A percentile compares a stretch with the other conserved stretches of the same genome.
These are phyloP conservation scores for Candida wancherniae DNA, from an alignment of 805 yeast species.

Conservation along the genomic window DNA sequence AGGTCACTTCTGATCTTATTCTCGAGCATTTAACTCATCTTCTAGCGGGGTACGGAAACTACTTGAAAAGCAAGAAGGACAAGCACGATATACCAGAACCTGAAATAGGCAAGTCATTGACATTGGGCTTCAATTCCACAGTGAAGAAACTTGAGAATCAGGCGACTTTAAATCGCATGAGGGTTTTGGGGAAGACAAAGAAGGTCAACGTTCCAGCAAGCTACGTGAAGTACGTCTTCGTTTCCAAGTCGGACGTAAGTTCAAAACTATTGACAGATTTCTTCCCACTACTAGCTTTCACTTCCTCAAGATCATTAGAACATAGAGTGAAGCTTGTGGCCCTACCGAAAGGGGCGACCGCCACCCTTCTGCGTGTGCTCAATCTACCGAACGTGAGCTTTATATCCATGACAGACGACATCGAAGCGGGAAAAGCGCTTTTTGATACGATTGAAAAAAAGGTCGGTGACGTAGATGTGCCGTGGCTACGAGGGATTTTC, in stretches of 20 bases:
- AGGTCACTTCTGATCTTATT: conserved; percentile 7
- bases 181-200: conserved; percentile 9
- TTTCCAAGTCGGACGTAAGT: conserved; percentile 52
- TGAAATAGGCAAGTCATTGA: conserved; percentile 20
- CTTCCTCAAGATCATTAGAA: conserved; percentile 32
- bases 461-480: conserved; percentile 37
- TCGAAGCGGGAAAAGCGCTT: conserved; percentile 25
- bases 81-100: conserved; percentile 19
- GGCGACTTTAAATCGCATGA: conserved; percentile 24
- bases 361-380: conserved; percentile 26
- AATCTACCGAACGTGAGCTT: conserved; percentile 27
- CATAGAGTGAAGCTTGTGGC: conserved; percentile 52
- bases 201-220: conserved; percentile 2
- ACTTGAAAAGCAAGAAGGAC: conserved; percentile 4
- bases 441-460: conserved; percentile 24
- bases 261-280: conserved; percentile 50
- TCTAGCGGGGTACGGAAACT: conserved; percentile 14
- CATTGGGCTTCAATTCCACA: conserved; percentile 54
- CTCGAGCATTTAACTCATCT: conserved; percentile 12
- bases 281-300: conserved; percentile 51
- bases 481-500: conserved; percentile 40
- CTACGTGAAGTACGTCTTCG: conserved; percentile 45
- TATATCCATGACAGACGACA: conserved; percentile 29
- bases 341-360: conserved; percentile 46
- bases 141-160: conserved; percentile 44